These are phyloP conservation scores for Favolaschia claudopus DNA, from an alignment of 768 basidiomycete genomes.

Conservation along the genomic window DNA sequence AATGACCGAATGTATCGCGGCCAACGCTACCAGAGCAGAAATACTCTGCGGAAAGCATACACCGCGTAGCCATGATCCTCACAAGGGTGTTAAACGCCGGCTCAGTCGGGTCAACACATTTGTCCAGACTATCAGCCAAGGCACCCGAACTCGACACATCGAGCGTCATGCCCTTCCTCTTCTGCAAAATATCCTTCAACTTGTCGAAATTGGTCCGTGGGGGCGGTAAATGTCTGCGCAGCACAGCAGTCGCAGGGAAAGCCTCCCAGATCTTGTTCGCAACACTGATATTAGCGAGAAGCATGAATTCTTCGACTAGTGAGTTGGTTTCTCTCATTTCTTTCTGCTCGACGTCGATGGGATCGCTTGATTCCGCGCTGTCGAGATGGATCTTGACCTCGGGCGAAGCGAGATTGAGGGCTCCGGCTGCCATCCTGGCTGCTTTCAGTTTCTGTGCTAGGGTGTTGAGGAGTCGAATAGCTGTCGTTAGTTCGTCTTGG, in stretches of 20 bases:
- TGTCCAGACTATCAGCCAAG: conserved; percentile 86
- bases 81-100: conserved; percentile 97
- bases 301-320: conserved; percentile 98
- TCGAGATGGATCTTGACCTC: conserved; percentile 98
- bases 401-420: conserved; percentile 95
- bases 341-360: conserved; percentile 97
- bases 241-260: conserved; percentile 94
- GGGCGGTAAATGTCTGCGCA: conserved; percentile 93
- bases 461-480: conserved; percentile 87
- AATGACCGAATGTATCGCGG: conserved; percentile 93
- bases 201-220: conserved; percentile 96
- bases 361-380: conserved; percentile 91
- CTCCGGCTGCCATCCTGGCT: conserved; percentile 93
- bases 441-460: conserved; percentile 88
- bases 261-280: conserved; percentile 91
- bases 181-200: conserved; percentile 88
- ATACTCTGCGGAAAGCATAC: conserved; percentile 98
- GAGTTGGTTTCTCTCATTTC: conserved; percentile 92
- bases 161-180: conserved; percentile 81
- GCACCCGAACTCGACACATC: conserved; percentile 94
- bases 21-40: conserved; percentile 96
- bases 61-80: conserved; percentile 98
- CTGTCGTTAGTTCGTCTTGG: conserved; percentile 82
- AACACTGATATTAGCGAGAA: conserved; percentile 95
- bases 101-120: conserved; percentile 81